phyloP scores from a whole-genome alignment of 164 flowering plant genomes.

The Liquidambar formosana region DNA sequence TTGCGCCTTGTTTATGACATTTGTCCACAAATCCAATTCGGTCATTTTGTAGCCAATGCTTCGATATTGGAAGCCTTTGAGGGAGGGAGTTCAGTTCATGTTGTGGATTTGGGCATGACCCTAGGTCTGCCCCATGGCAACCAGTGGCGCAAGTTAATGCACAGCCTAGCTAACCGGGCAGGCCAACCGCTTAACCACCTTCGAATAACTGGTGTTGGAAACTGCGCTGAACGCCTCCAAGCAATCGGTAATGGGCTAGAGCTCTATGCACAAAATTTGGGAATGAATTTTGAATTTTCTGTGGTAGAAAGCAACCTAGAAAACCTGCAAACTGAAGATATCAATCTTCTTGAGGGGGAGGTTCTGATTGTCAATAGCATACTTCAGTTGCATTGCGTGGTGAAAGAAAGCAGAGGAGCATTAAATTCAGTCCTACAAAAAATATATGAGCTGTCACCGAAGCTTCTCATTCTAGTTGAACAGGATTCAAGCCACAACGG shows the following conservation, averaged over 20 bases:
- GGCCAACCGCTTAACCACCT: conserved; percentile 38
- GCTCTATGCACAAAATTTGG: conserved; percentile 35
- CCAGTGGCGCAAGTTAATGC: conserved; percentile 52
- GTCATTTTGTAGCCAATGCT: conserved; percentile 59
- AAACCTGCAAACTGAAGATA: conserved; percentile 36
- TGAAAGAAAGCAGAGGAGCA: conserved; percentile 67
- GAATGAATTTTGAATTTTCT: conserved; percentile 44
- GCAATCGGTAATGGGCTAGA: conserved; percentile 44
- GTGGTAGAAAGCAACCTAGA: conserved; percentile 52
- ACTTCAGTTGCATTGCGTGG: conserved; percentile 60
- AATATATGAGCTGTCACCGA: conserved; percentile 50
- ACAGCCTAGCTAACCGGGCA: conserved; percentile 49
- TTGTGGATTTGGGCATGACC: conserved; percentile 66
- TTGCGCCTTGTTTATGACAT: conserved; percentile 52
- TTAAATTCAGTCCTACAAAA: conserved; percentile 52
- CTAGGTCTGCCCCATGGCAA: conserved; percentile 52
- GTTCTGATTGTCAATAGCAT: conserved; percentile 56
- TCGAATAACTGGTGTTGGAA: conserved; percentile 50
- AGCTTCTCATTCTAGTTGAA: conserved; percentile 46
- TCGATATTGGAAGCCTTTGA: conserved; percentile 68
- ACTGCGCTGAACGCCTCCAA: conserved; percentile 21
- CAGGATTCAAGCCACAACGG: conserved; percentile 71
- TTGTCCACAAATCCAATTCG: conserved; percentile 59
- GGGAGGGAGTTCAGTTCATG: conserved; percentile 65
- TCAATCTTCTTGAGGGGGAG: conserved; percentile 35